phyloP scores from a whole-genome alignment of 2,329 filamentous ascomycete genomes.

The Stemphylium vesicarium region DNA sequence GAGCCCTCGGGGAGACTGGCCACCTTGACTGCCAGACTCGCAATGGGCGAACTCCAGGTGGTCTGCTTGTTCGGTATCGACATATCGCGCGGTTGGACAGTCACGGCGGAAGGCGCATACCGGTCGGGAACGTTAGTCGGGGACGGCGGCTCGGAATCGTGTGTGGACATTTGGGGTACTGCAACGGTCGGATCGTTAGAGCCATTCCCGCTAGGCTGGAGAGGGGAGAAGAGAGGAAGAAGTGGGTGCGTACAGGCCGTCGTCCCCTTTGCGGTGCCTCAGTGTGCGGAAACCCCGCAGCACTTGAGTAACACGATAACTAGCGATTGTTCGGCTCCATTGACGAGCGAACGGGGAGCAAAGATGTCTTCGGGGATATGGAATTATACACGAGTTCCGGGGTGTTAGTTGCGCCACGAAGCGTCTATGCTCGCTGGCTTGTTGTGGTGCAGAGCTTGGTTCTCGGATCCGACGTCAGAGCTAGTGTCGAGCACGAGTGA shows the following conservation, averaged over 20 bases:
- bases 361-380: background rate
- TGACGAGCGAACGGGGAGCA: constrained; percentile 34
- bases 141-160: constrained; percentile 46
- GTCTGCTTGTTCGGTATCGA: constrained; percentile 20
- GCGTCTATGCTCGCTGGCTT: background rate
- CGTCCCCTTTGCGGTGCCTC: constrained; percentile 48
- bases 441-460: constrained; percentile 11
- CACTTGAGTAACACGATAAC: constrained; percentile 50
- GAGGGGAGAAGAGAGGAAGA: background rate
- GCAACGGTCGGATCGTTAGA: constrained; percentile 31
- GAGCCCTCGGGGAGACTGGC: constrained; percentile 60
- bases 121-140: constrained; percentile 38
- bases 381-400: background rate
- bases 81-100: constrained; percentile 24
- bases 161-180: constrained; percentile 48
- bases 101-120: constrained; percentile 41
- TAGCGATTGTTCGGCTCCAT: constrained; percentile 53
- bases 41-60: constrained; percentile 32
- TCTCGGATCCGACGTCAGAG: constrained; percentile 22
- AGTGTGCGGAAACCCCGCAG: constrained; percentile 53
- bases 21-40: constrained; percentile 49
- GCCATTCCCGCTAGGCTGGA: constrained; percentile 1
- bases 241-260: constrained; percentile 43
- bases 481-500: constrained; percentile 19
- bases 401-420: constrained; percentile 5